Base-by-base conservation (phyloP, 2,329 filamentous ascomycete genomes). In the Ramularia endophylla region DNA sequence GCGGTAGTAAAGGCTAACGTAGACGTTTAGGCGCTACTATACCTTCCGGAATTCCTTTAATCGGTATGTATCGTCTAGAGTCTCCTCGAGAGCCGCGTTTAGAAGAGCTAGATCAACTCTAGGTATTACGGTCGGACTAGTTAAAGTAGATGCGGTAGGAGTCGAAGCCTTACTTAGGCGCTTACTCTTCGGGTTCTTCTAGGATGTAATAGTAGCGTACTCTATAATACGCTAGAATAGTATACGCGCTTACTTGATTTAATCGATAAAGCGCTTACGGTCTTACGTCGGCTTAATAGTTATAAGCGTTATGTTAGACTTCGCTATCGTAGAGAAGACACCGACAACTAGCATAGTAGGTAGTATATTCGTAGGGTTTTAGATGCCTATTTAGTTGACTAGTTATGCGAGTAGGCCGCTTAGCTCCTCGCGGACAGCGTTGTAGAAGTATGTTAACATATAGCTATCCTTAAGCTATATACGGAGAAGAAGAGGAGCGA, bases 391-490 rank as follows among this genome's bases (percentile, higher is more conserved):
- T 11, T 8, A n/a, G 9, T n/a, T n/a, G n/a, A n/a, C n/a, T n/a
- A n/a, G n/a, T n/a, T n/a, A n/a, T n/a, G n/a, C n/a, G n/a, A 36
- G 7, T 20, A 36, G 15, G 15, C n/a, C 15, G 17, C 11, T 9
- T 11, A 36, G 13, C 18, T 22, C 3, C 33, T 36, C 27, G 18
- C 12, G 20, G 27, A 22, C 15, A 22, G 16, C 19, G 3, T 36
- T 15, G 3, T 20, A 20, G 5, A 36, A 36, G 8, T 22, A 36
- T 12, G 8, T 5, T n/a, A 22, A 19, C 5, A 36, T 17, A 36
- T 36, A 36, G 3, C 27, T 7, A 22, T 36, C 19, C 33, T 36
- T 36, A 12, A 36, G 18, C 33, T 36, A 36, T 12, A 36, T 8
- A 6, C 18, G 18, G 20, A 36, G 17, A n/a, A 36, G 18, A 13